phyloP scores from a whole-genome alignment of 805 yeast species.

The Candida orba region DNA sequence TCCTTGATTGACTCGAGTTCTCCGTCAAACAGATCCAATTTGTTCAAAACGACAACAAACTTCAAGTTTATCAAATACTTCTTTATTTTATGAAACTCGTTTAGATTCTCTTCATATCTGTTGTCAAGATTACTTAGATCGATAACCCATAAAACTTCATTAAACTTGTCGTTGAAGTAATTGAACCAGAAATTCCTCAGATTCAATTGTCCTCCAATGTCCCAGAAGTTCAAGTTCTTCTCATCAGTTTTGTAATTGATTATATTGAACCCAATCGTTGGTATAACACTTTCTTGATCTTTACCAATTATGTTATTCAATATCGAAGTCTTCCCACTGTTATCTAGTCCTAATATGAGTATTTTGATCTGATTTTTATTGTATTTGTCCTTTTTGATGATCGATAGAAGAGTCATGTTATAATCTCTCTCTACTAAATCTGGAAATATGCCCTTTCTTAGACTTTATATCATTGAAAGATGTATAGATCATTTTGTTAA shows the following conservation, averaged over 20 bases:
- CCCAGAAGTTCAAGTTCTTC: conserved; percentile 59
- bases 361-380: conserved; percentile 75
- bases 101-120: conserved; percentile 56
- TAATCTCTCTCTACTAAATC: neutral
- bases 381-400: conserved; percentile 73
- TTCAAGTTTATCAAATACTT: conserved; percentile 52
- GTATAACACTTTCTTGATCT: conserved; percentile 54
- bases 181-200: conserved; percentile 89
- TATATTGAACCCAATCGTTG: conserved; percentile 89
- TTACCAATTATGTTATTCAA: conserved; percentile 48
- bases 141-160: conserved; percentile 79
- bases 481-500: too few species aligned
- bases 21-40: conserved; percentile 49
- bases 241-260: conserved; percentile 42
- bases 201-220: conserved; percentile 84
- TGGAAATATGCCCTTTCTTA: neutral
- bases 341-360: conserved; percentile 78
- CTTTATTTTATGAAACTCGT: conserved; percentile 56
- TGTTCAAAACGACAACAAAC: conserved; percentile 66
- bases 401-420: conserved; percentile 71
- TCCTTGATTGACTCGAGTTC: conserved; percentile 13
- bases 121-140: conserved; percentile 51
- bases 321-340: conserved; percentile 86
- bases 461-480: too few species aligned
- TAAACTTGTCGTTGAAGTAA: conserved; percentile 67